Evolutionary conservation across 495 filamentous ascomycete species (phyloP).

Genomic region (Chaetomium cochliodes): DNA sequence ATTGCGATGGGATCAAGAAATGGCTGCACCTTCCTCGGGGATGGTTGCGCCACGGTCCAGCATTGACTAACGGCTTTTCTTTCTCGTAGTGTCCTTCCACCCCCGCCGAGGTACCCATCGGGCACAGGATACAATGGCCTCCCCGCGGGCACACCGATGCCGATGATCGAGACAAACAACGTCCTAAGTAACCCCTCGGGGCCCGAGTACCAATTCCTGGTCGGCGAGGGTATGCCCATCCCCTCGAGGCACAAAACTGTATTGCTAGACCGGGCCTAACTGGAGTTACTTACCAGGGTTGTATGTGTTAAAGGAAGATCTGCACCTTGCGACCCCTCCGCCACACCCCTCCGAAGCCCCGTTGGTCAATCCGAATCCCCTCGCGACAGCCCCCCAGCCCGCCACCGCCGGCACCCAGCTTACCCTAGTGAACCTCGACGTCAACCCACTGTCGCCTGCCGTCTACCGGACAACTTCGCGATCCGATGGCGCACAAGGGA

Average conservation of each 20-base stretch:
- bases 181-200: conserved; percentile 74
- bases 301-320: conserved; percentile 82
- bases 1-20: background rate
- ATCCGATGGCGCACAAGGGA: conserved; percentile 46
- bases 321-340: conserved; percentile 89
- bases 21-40: background rate
- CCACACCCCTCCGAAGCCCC: conserved; percentile 93
- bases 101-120: conserved; percentile 77
- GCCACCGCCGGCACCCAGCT: conserved; percentile 85
- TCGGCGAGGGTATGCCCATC: conserved; percentile 81
- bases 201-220: conserved; percentile 77
- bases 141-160: conserved; percentile 59
- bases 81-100: conserved; percentile 67
- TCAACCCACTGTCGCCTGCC: conserved; percentile 56
- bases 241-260: background rate
- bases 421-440: conserved; percentile 68
- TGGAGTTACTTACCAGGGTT: conserved; percentile 68
- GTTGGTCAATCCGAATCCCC: conserved; percentile 79
- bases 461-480: conserved; percentile 48
- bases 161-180: conserved; percentile 90
- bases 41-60: background rate
- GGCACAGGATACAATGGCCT: conserved; percentile 63
- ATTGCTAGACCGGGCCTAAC: conserved; percentile 25
- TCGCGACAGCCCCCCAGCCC: conserved; percentile 76
- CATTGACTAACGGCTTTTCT: conserved; percentile 26